These are phyloP conservation scores for Collariella sp. DNA, from an alignment of 495 filamentous ascomycete species.

Conservation along the genomic window DNA sequence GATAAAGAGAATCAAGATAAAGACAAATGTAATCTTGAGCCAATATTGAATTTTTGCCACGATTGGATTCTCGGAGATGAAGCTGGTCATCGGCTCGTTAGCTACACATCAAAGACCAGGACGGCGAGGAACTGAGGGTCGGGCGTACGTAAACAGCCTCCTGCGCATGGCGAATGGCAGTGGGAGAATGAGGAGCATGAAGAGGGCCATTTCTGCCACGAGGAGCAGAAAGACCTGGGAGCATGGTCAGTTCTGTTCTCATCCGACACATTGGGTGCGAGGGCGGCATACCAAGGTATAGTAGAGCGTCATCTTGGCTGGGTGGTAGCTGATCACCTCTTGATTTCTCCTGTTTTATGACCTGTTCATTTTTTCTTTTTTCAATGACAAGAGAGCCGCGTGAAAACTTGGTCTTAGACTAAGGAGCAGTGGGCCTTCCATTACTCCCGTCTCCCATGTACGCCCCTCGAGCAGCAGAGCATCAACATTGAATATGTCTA, in stretches of 20 bases:
- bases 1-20: constrained; percentile 95
- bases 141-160: constrained; percentile 75
- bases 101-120: not conserved
- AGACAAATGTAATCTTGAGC: constrained; percentile 89
- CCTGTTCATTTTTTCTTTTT: no score
- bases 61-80: constrained; percentile 75
- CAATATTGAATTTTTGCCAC: constrained; percentile 45
- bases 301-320: constrained; percentile 88
- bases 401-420: no score
- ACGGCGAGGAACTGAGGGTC: not conserved
- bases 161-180: constrained; percentile 79
- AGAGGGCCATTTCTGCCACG: constrained; percentile 87
- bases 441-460: no score
- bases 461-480: no score
- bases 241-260: constrained; percentile 19
- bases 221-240: constrained; percentile 84
- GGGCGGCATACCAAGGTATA: constrained; percentile 76
- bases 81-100: constrained; percentile 23
- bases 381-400: no score
- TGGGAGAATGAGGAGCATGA: constrained; percentile 85
- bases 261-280: not conserved
- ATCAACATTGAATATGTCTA: no score
- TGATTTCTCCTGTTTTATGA: no score
- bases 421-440: no score
- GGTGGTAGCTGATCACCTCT: constrained; percentile 1